These are phyloP conservation scores for Pisolithus microcarpus DNA, from an alignment of 768 basidiomycete species.

Conservation along the genomic window DNA sequence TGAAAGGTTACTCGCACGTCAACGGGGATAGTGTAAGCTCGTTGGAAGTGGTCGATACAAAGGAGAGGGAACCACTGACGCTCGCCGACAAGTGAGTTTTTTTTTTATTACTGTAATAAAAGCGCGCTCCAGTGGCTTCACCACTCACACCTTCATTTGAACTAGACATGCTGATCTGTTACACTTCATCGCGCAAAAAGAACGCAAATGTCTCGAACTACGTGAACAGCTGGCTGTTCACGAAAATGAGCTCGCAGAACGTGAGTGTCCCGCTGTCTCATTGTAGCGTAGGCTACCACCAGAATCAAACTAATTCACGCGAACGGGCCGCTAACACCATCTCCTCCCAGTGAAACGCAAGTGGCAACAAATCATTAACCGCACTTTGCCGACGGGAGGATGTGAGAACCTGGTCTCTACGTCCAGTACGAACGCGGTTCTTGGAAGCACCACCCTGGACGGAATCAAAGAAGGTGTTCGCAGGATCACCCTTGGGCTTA, in stretches of 20 bases:
- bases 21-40: constrained; percentile 15
- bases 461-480: constrained; percentile 62
- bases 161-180: constrained; percentile 73
- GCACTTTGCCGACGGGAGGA: constrained; percentile 40
- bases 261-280: constrained; percentile 29
- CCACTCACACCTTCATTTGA: not conserved
- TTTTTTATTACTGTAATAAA: no score
- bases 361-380: constrained; percentile 75
- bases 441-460: constrained; percentile 33
- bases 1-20: constrained; percentile 10
- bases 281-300: no score
- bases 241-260: constrained; percentile 63
- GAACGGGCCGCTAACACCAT: not conserved
- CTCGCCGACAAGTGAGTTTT: constrained; percentile 62
- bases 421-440: constrained; percentile 1
- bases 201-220: constrained; percentile 75
- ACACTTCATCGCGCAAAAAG: constrained; percentile 83
- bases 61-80: constrained; percentile 44
- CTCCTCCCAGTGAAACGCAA: constrained; percentile 58
- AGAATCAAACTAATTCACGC: not conserved
- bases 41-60: constrained; percentile 2
- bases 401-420: constrained; percentile 7
- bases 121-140: not conserved
- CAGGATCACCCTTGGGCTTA: constrained; percentile 44
- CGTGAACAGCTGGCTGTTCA: constrained; percentile 65